These are phyloP conservation scores for Colletotrichum simmondsii DNA, from an alignment of 2,329 filamentous ascomycete genomes.

Conservation along the genomic window DNA sequence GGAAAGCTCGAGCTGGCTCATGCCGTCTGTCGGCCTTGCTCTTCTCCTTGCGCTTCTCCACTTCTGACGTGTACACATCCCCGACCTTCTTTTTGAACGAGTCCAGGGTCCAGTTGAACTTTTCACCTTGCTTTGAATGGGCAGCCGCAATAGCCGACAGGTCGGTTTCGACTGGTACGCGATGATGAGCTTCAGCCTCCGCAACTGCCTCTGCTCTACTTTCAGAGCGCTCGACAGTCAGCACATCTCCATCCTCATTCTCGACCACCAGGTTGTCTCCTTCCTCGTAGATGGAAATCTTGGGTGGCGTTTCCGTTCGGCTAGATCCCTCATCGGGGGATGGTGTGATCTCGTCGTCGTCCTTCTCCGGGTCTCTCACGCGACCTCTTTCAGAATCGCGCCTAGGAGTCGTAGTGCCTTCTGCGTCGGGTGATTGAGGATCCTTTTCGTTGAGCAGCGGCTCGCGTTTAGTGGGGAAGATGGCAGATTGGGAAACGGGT, in stretches of 20 bases:
- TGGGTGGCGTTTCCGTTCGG: conserved; percentile 35
- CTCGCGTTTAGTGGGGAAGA: conserved; percentile 71
- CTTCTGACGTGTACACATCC: conserved; percentile 68
- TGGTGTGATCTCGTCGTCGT: conserved; percentile 25
- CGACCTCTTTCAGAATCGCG: conserved; percentile 26
- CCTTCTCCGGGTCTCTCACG: conserved; percentile 24
- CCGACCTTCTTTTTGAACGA: conserved; percentile 61
- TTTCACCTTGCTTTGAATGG: conserved; percentile 46
- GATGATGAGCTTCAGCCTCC: conserved; percentile 27
- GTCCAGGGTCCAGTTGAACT: conserved; percentile 53
- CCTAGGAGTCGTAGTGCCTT: neutral
- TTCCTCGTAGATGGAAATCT: conserved; percentile 81
- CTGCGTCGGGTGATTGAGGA: conserved; percentile 35
- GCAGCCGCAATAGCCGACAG: neutral
- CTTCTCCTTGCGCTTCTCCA: conserved; percentile 71
- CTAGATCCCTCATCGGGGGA: conserved; percentile 27
- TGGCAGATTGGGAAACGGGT: conserved; percentile 89
- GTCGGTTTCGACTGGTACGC: conserved; percentile 11
- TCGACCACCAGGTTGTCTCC: conserved; percentile 84
- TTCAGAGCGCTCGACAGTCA: conserved; percentile 69
- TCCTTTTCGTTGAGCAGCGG: conserved; percentile 42
- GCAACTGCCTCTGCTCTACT: conserved; percentile 34
- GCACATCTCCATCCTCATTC: conserved; percentile 86
- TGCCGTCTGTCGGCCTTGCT: conserved; percentile 65
- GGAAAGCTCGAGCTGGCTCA: conserved; percentile 84